Base-by-base conservation (phyloP, 495 filamentous ascomycete species). In the Tuber borchii region DNA sequence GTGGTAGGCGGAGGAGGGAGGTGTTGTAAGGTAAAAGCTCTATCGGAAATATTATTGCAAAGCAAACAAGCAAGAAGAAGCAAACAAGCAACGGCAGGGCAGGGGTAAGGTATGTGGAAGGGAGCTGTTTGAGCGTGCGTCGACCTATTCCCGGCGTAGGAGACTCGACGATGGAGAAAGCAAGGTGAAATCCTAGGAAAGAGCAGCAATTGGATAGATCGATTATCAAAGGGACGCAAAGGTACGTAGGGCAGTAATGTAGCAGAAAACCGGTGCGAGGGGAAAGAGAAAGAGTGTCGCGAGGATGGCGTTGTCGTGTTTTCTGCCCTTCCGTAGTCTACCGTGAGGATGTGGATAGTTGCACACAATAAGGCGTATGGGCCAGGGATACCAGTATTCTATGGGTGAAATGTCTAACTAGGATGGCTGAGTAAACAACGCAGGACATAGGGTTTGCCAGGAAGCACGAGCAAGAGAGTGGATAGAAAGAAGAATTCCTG, bases 281-380 rank as follows among this genome's bases (percentile, higher is more conserved):
- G 56, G 16, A 65, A 14, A 65, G 26, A 65, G 56, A 65, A 65
- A 65, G 56, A n/a, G 56, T 8, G 56, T 31, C n/a, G 56, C 56
- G 56, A 65, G 56, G 56, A 65, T 65, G 56, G 56, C 56, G 56
- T 65, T 65, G n/a, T 65, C 56, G 56, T 65, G 56, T 65, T 65
- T 31, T 31, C 31, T 12, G 8, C 46, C 48, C 48, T 65, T 65
- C 56, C 56, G 56, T 65, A 8, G 56, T 16, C n/a, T 65, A 31
- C 56, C 56, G n/a, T 65, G 56, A 31, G 56, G 56, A n/a, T 31
- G n/a, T 65, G 56, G 56, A 65, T 65, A 65, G 56, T 65, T 65
- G 56, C 56, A 65, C 56, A 65, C 56, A 17, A 65, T 0, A 65
- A 65, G 26, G 56, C 48, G 46, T 48, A 31, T 65, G n/a, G 56